Evolutionary conservation across 352 stramenopile species (phyloP).

Genomic region (Paralagenidium karlingii): DNA sequence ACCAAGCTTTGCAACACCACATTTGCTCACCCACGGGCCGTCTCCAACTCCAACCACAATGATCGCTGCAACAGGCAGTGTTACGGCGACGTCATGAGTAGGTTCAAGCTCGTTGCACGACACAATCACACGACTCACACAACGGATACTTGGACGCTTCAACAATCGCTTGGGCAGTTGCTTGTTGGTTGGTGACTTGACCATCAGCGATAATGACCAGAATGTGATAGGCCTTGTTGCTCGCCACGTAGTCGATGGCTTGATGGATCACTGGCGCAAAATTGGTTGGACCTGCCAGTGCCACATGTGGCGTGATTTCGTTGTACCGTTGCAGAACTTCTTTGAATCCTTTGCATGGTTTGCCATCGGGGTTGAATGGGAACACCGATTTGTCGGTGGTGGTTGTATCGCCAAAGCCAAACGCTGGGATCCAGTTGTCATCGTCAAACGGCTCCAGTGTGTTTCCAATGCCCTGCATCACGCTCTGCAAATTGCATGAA

Average conservation of each 20-base stretch:
- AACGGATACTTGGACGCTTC: slow-evolving; percentile 59
- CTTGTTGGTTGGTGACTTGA: slow-evolving; percentile 51
- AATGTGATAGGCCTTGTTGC: slow-evolving; percentile 39
- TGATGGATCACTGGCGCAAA: slow-evolving; percentile 75
- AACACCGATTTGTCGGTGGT: slow-evolving; percentile 45
- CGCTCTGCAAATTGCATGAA: slow-evolving; percentile 12
- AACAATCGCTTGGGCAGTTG: slow-evolving; percentile 49
- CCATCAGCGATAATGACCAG: slow-evolving; percentile 69
- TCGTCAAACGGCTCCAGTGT: slow-evolving; percentile 57
- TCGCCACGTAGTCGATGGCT: slow-evolving; percentile 37
- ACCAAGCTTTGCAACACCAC: not conserved
- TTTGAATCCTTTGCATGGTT: slow-evolving; percentile 30
- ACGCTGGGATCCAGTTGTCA: slow-evolving; percentile 57
- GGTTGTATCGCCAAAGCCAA: slow-evolving; percentile 52
- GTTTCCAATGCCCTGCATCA: slow-evolving; percentile 55
- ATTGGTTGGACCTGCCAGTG: slow-evolving; percentile 54
- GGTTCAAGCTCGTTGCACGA: not conserved
- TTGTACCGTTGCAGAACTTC: slow-evolving; percentile 43
- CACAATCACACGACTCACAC: slow-evolving; percentile 20
- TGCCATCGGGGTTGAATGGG: slow-evolving; percentile 22
- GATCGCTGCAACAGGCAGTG: slow-evolving; percentile 34
- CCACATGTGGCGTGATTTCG: slow-evolving; percentile 28
- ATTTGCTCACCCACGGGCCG: slow-evolving; percentile 34
- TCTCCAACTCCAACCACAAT: slow-evolving; percentile 66
- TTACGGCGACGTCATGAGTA: not conserved